phyloP scores from a whole-genome alignment of 495 filamentous ascomycete genomes.

The Neurospora pannonica region DNA sequence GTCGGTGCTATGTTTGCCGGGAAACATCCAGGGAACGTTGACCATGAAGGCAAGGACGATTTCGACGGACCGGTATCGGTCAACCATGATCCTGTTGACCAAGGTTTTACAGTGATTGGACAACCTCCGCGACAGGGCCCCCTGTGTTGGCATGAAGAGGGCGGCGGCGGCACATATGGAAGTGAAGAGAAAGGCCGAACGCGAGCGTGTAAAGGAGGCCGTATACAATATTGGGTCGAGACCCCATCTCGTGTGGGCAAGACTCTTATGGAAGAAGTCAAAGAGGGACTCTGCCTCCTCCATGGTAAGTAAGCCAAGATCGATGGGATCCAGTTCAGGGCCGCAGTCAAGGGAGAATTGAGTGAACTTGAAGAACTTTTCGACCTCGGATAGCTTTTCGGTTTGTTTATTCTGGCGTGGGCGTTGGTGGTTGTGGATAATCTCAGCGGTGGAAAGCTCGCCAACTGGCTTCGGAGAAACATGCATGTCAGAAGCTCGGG shows the following conservation, averaged over 20 bases:
- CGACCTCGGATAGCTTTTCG: slow-evolving; percentile 25
- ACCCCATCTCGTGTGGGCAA: slow-evolving; percentile 67
- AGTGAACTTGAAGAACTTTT: slow-evolving; percentile 52
- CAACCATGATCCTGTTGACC: slow-evolving; percentile 47
- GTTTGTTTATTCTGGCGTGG: slow-evolving; percentile 15
- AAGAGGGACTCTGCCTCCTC: slow-evolving; percentile 56
- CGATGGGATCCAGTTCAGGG: slow-evolving; percentile 55
- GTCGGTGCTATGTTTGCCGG: slow-evolving; percentile 55
- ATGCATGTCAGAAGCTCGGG: slow-evolving; percentile 59
- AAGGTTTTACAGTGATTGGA: slow-evolving; percentile 55
- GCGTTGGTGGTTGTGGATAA: slow-evolving; percentile 15
- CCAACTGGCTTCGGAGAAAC: slow-evolving; percentile 36
- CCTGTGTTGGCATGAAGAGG: slow-evolving; percentile 52
- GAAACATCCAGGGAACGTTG: slow-evolving; percentile 70
- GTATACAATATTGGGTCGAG: slow-evolving; percentile 58
- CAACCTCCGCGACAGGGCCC: slow-evolving; percentile 52
- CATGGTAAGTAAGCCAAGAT: slow-evolving; percentile 52
- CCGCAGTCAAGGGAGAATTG: slow-evolving; percentile 52
- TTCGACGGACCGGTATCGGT: slow-evolving; percentile 57
- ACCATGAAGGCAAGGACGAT: slow-evolving; percentile 68
- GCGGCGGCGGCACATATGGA: slow-evolving; percentile 57
- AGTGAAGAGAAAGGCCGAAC: slow-evolving; percentile 62
- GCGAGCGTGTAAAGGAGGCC: slow-evolving; percentile 50
- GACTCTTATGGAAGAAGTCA: slow-evolving; percentile 56
- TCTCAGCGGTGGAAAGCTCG: slow-evolving; percentile 9